These are phyloP conservation scores for Apiosordaria backusii DNA, from an alignment of 495 filamentous ascomycete species.

Conservation along the genomic window DNA sequence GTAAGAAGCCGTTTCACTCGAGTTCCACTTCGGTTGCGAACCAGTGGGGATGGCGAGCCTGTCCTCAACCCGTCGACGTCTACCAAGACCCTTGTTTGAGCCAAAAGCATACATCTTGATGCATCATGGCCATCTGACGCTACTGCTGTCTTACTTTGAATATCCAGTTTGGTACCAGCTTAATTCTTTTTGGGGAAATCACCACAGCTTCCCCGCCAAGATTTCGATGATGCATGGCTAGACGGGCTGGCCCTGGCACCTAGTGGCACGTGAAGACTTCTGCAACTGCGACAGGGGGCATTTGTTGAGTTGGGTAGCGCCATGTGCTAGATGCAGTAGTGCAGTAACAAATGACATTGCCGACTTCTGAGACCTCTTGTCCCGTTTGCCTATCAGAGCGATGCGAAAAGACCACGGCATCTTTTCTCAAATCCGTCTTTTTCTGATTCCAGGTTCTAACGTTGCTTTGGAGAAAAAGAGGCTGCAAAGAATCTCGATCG, in stretches of 20 bases:
- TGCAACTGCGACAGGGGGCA: conserved; percentile 11
- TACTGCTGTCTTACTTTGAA: background rate
- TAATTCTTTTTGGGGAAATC: background rate
- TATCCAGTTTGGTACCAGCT: too few species aligned
- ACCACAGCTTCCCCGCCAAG: conserved; percentile 8
- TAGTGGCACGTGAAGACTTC: conserved; percentile 21
- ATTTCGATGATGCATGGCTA: background rate
- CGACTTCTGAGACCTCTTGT: conserved; percentile 9
- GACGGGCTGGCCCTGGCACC: background rate
- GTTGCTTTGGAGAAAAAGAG: conserved; percentile 6
- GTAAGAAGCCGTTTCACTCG: conserved; percentile 4
- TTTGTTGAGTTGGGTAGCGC: conserved; percentile 21
- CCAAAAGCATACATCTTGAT: background rate
- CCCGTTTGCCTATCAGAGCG: background rate
- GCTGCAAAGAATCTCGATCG: conserved; percentile 11
- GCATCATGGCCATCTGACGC: background rate
- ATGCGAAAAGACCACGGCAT: conserved; percentile 14
- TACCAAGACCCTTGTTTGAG: background rate
- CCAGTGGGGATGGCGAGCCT: background rate
- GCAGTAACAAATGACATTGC: conserved; percentile 7
- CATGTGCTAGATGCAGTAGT: conserved; percentile 16
- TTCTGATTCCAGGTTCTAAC: conserved; percentile 2
- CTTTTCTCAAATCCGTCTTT: conserved; percentile 15
- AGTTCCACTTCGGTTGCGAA: conserved; percentile 4
- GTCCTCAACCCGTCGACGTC: background rate